phyloP scores from a whole-genome alignment of 352 stramenopile genomes.

The Globisporangium parvum region DNA sequence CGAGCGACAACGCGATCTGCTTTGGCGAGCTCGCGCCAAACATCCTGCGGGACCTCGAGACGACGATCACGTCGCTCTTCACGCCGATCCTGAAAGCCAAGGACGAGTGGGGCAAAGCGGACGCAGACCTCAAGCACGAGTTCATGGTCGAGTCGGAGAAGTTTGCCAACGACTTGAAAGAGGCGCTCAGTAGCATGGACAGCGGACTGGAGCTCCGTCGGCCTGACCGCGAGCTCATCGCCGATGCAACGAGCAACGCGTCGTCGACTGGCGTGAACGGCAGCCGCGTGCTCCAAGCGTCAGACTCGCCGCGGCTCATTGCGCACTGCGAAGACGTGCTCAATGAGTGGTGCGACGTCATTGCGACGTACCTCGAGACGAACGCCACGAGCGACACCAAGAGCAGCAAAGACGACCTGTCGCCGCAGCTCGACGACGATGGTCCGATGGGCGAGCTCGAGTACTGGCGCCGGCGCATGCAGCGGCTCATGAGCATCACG shows the following conservation, averaged over 20 bases:
- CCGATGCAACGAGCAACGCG: slow-evolving; percentile 42
- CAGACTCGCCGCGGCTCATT: slow-evolving; percentile 89
- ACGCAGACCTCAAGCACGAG: slow-evolving; percentile 87
- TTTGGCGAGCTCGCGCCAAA: slow-evolving; percentile 85
- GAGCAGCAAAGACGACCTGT: slow-evolving; percentile 40
- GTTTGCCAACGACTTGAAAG: slow-evolving; percentile 92
- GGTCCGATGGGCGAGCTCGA: slow-evolving; percentile 96
- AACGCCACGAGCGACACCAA: slow-evolving; percentile 64
- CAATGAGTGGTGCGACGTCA: slow-evolving; percentile 96
- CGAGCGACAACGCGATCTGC: slow-evolving; percentile 71
- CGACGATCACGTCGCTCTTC: slow-evolving; percentile 83
- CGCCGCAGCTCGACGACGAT: slow-evolving; percentile 70
- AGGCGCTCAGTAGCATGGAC: slow-evolving; percentile 94
- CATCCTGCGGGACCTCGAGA: slow-evolving; percentile 75
- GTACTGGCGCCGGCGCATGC: slow-evolving; percentile 95
- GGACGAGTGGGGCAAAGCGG: slow-evolving; percentile 94
- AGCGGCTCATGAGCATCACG: slow-evolving; percentile 97
- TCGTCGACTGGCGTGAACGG: slow-evolving; percentile 34
- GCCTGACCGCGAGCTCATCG: slow-evolving; percentile 73
- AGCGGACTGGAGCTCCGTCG: slow-evolving; percentile 91
- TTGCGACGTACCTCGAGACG: slow-evolving; percentile 91
- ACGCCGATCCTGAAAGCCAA: slow-evolving; percentile 90
- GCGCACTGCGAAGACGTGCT: slow-evolving; percentile 94
- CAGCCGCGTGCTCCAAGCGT: slow-evolving; percentile 53
- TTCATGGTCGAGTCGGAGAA: slow-evolving; percentile 95